Evolutionary conservation across 2,329 filamentous ascomycete species (phyloP).

Genomic region (Fusarium continuum): DNA sequence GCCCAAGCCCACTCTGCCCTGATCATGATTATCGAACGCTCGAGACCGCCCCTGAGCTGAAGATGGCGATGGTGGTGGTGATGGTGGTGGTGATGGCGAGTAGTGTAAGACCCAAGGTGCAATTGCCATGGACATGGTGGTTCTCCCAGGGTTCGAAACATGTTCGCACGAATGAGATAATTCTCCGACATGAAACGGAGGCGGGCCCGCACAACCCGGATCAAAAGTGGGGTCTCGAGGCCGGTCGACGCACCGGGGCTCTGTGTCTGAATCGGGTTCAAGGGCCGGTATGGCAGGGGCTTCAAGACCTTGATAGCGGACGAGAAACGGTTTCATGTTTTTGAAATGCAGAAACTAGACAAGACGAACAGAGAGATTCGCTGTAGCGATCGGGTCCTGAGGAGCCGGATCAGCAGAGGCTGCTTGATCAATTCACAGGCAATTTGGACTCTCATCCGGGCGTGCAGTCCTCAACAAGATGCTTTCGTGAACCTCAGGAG

Average conservation of each 20-base stretch:
- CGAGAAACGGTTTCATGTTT: conserved; percentile 1
- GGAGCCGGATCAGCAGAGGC: neutral
- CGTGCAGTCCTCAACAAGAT: too few species aligned
- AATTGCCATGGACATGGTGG: neutral
- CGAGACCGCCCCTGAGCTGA: conserved; percentile 3
- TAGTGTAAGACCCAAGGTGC: neutral
- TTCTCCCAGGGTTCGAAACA: conserved; percentile 9
- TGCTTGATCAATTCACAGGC: neutral
- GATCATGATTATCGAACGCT: conserved; percentile 9
- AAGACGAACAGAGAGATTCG: neutral
- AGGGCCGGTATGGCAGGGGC: too few species aligned
- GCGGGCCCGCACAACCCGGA: conserved; percentile 8
- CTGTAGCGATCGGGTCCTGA: neutral
- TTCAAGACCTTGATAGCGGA: too few species aligned
- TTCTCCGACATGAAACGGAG: conserved; percentile 36
- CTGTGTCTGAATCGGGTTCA: too few species aligned
- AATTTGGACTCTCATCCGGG: too few species aligned
- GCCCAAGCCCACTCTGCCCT: too few species aligned
- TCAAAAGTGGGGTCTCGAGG: neutral
- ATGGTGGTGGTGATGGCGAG: too few species aligned
- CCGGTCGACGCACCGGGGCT: conserved; percentile 5
- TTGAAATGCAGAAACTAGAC: too few species aligned
- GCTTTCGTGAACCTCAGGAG: neutral
- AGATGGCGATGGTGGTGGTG: conserved; percentile 21
- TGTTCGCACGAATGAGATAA: conserved; percentile 38